A percentile compares a stretch with the other conserved stretches of the same genome.
Evolutionary conservation across 495 filamentous ascomycete species (phyloP).

Genomic region (Penicillium parvum): DNA sequence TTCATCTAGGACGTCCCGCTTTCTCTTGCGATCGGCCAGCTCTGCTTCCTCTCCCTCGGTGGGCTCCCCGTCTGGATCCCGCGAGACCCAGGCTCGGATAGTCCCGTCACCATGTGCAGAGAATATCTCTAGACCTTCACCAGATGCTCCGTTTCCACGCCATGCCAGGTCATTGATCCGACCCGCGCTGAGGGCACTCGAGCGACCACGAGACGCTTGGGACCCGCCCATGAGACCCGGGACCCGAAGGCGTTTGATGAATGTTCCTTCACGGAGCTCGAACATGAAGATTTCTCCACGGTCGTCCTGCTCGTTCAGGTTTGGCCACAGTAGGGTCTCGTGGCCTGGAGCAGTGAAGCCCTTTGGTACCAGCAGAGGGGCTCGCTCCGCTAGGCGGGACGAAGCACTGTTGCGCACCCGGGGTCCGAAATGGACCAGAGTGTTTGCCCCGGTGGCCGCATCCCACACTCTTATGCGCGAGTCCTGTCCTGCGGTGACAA

Average conservation of each 20-base stretch:
- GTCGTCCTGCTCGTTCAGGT: conserved; percentile 58
- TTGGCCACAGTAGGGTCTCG: conserved; percentile 70
- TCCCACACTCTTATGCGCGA: conserved; percentile 81
- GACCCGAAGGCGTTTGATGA: conserved; percentile 63
- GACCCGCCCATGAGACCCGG: conserved; percentile 49
- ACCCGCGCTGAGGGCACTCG: conserved; percentile 41
- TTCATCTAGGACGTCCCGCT: conserved; percentile 46
- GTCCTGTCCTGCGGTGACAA: conserved; percentile 80
- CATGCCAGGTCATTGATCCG: conserved; percentile 68
- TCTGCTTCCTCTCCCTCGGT: conserved; percentile 40
- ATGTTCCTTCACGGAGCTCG: conserved; percentile 67
- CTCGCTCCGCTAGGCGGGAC: conserved; percentile 55
- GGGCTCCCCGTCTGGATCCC: conserved; percentile 50
- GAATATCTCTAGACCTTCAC: conserved; percentile 46
- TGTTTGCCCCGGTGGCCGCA: conserved; percentile 71
- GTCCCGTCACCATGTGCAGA: conserved; percentile 52
- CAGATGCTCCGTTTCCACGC: conserved; percentile 52
- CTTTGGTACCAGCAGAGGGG: conserved; percentile 57
- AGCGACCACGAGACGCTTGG: conserved; percentile 25
- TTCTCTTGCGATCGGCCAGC: conserved; percentile 43
- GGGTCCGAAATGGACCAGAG: conserved; percentile 76
- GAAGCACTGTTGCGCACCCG: conserved; percentile 59
- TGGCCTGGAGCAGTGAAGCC: conserved; percentile 45
- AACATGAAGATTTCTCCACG: conserved; percentile 63
- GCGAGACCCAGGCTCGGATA: conserved; percentile 51